These are phyloP conservation scores for Ustilago shanxiensis DNA, from an alignment of 1,284 basidiomycete genomes.

Conservation along the genomic window DNA sequence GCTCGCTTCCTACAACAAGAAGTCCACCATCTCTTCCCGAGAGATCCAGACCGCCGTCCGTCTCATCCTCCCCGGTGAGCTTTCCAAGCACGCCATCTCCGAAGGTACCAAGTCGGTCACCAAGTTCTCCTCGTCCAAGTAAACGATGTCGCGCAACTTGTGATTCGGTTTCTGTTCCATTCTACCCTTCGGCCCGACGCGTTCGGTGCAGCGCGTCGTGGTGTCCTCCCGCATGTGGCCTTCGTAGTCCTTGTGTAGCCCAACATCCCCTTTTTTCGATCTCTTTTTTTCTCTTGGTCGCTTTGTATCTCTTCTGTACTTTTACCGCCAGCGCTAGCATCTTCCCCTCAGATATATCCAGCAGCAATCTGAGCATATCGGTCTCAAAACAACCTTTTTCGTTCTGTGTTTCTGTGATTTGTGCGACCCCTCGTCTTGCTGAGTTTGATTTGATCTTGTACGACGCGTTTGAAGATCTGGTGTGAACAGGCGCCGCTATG, in stretches of 20 bases:
- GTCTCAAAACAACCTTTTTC: slow-evolving; percentile 31
- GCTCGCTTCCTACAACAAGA: slow-evolving; percentile 71
- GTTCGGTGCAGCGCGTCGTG: slow-evolving; percentile 48
- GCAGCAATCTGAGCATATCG: slow-evolving; percentile 61
- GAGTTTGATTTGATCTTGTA: neutral
- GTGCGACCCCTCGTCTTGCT: slow-evolving; percentile 4
- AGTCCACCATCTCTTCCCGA: slow-evolving; percentile 70
- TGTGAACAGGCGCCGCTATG: no score
- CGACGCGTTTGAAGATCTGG: neutral
- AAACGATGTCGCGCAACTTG: slow-evolving; percentile 16
- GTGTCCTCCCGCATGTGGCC: slow-evolving; percentile 23
- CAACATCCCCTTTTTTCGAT: slow-evolving; percentile 1
- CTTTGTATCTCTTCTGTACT: slow-evolving; percentile 59
- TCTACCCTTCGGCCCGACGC: slow-evolving; percentile 33
- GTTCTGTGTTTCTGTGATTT: slow-evolving; percentile 5
- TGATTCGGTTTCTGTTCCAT: slow-evolving; percentile 2
- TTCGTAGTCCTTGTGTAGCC: neutral
- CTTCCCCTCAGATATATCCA: slow-evolving; percentile 56
- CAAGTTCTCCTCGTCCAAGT: slow-evolving; percentile 73
- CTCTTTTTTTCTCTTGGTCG: slow-evolving; percentile 37
- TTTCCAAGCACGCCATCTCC: slow-evolving; percentile 85
- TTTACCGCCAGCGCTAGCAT: slow-evolving; percentile 60
- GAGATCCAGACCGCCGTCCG: slow-evolving; percentile 71
- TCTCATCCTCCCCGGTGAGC: slow-evolving; percentile 74
- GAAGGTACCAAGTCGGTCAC: slow-evolving; percentile 80